Conservation (phyloP, 2,329 filamentous ascomycete species). For the Trichoderma sp. region DNA sequence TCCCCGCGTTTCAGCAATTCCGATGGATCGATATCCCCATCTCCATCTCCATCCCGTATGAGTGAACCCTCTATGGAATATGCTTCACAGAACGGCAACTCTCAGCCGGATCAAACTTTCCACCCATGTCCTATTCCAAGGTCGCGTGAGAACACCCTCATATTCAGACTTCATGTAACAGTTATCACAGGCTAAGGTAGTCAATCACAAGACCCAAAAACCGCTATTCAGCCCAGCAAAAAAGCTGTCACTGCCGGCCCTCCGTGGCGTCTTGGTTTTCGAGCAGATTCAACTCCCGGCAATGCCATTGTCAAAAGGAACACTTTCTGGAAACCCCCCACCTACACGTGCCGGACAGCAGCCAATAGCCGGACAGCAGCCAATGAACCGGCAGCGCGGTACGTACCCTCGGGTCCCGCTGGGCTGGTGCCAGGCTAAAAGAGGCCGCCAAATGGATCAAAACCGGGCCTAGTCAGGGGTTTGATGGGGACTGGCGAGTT, state of each 20-base stretch:
- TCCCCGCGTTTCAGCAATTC: not conserved
- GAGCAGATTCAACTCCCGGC: not conserved
- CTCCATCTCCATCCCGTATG: not conserved
- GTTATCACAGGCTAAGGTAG: too few relatives aligned
- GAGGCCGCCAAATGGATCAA: slow-evolving; percentile 15
- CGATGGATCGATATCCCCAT: not conserved
- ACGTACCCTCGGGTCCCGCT: not conserved
- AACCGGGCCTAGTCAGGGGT: slow-evolving; percentile 18
- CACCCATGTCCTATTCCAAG: not conserved
- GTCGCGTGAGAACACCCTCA: not conserved
- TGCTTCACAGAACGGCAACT: not conserved
- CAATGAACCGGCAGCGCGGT: not conserved
- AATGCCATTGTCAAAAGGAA: not conserved
- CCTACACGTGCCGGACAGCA: slow-evolving; percentile 2
- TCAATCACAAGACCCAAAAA: not conserved
- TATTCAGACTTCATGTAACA: not conserved
- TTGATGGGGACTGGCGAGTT: slow-evolving; percentile 8
- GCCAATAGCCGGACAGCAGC: not conserved
- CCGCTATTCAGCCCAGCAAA: not conserved
- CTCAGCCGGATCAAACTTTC: not conserved
- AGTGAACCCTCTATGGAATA: not conserved
- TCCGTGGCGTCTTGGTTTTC: not conserved
- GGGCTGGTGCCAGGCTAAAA: not conserved
- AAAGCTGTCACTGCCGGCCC: not conserved
- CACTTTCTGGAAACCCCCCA: not conserved